Evolutionary conservation across 2,329 filamentous ascomycete genomes (phyloP), one percentile per base, ranked within the genome.

Genomic region (Diaporthe velutina): DNA sequence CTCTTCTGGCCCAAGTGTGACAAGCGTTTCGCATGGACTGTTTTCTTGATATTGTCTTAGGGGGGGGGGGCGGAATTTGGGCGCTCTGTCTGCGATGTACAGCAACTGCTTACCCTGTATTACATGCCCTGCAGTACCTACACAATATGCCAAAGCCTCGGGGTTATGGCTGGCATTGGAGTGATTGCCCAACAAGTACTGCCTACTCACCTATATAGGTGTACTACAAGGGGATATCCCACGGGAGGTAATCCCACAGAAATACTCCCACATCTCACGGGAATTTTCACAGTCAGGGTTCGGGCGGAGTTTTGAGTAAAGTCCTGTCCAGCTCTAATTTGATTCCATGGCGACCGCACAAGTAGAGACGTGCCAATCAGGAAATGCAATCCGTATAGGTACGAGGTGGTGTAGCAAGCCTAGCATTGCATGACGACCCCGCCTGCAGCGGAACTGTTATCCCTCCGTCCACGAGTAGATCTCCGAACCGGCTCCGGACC

Each of bases 401-500:
- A 28, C 58, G 9, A 45, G 17, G n/a, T 22, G 8, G 15, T 22
- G 25, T 19, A 45, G 25, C 15, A 6, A 40, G 30, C 33, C 3
- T 5, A 19, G 6, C 10, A 35, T 10, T 40, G 13, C 19, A 35
- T 12, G 28, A 50, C 2, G 12, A 35, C 28, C 42, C 61, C 19
- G 28, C 42, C 30, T 12, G 28, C 30, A 17, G 28, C 30, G 61
- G 61, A 50, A 35, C 48, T 17, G 17, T 19, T 28, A 28, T 68
- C 35, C n/a, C 33, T 68, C 64, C 33, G 64, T 15, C 12, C 10
- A 19, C 42, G 42, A 19, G 42, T 8, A 48, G 22, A 52, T 38
- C 30, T 52, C 64, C 64, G 64, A 68, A 4, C 54, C 48, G 64
- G 64, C n/a, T 4, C 64, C 64, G 64, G 64, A 35, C 25, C 9